Evolutionary conservation across 23 red algal species (phyloP), one percentile per base, ranked within the genome.

Genomic region (Agarophyton chilense): DNA sequence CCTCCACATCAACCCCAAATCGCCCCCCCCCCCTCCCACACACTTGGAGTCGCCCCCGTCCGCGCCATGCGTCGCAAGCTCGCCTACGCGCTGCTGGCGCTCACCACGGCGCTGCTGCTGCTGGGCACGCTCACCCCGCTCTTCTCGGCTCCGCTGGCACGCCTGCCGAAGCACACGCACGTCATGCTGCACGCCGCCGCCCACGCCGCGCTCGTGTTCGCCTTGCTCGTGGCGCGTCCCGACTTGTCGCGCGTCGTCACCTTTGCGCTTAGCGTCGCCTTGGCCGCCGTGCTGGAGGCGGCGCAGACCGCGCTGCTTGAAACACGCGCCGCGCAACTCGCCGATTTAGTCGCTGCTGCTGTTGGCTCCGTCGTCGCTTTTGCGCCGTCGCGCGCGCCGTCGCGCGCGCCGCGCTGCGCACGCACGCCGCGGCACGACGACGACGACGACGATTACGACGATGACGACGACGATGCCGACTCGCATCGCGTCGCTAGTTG

Each of bases 401-500:
- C 68, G 14, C 33, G 68, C 68, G 40, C 29, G 34, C 40, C 6
- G 8, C 14, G 40, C n/a, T 74, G 3, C 21, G 6, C 16, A 13
- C n/a, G n/a, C n/a, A n/a, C n/a, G n/a, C n/a, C n/a, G n/a, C n/a
- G n/a, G n/a, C n/a, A 86, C 24, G 81, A 86, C 21, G 81, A 86
- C 25, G 81, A 86, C 21, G 78, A 82, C 50, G 81, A 86, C 42
- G 58, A 49, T 40, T 32, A 82, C 49, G 84, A 78, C 39, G 85
- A 78, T 11, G 85, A 78, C 40, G 85, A 78, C 21, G 82, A 57
- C 42, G 85, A 67, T 38, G 70, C 34, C 22, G 85, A 89, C 51
- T 32, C 50, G 21, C 85, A 89, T 44, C 85, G 85, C 45, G 85
- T 89, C 55, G 33, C 63, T 11, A 89, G 85, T 33, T 89, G 85